A percentile compares a stretch with the other conserved stretches of the same genome.
These are phyloP conservation scores for Cyberlindnera xylosilytica DNA, from an alignment of 805 yeast genomes.

Conservation along the genomic window DNA sequence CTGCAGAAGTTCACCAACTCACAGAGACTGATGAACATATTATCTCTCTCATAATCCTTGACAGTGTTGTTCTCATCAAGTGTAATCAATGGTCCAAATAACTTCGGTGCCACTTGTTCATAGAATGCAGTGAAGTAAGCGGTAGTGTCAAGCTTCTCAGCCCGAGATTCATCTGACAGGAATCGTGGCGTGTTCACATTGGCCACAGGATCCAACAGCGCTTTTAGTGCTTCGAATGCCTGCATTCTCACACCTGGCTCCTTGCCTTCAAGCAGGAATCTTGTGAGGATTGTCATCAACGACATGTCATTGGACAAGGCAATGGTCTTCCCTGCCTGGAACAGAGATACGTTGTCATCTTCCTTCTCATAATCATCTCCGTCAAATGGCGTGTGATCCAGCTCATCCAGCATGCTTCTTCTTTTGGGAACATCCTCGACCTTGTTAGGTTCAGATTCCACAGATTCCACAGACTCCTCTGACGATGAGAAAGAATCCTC, in stretches of 20 bases:
- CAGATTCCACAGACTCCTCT: neutral
- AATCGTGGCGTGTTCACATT: constrained; percentile 18
- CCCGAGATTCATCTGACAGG: constrained; percentile 23
- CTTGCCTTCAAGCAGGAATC: constrained; percentile 57
- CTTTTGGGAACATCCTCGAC: no score
- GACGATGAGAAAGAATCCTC: no score
- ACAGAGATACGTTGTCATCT: constrained; percentile 7
- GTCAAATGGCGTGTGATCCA: constrained; percentile 3
- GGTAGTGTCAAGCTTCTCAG: constrained; percentile 32
- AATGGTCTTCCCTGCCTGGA: constrained; percentile 4
- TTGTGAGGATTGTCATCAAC: constrained; percentile 50
- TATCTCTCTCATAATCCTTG: constrained; percentile 32
- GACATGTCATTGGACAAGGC: constrained; percentile 54
- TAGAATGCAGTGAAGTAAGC: constrained; percentile 61
- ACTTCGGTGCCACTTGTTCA: constrained; percentile 51
- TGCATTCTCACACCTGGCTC: constrained; percentile 77
- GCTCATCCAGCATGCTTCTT: neutral
- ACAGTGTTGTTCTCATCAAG: constrained; percentile 2
- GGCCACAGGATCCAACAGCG: constrained; percentile 54
- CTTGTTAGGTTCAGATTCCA: no score
- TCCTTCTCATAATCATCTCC: constrained; percentile 10
- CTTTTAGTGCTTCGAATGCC: constrained; percentile 78
- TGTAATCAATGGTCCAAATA: constrained; percentile 47
- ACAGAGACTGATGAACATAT: constrained; percentile 55
- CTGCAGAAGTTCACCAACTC: constrained; percentile 70